A percentile compares a stretch with the other conserved stretches of the same genome.
phyloP scores from a whole-genome alignment of 371 early-diverging fungal genomes.

The Phascolomyces articulosus region DNA sequence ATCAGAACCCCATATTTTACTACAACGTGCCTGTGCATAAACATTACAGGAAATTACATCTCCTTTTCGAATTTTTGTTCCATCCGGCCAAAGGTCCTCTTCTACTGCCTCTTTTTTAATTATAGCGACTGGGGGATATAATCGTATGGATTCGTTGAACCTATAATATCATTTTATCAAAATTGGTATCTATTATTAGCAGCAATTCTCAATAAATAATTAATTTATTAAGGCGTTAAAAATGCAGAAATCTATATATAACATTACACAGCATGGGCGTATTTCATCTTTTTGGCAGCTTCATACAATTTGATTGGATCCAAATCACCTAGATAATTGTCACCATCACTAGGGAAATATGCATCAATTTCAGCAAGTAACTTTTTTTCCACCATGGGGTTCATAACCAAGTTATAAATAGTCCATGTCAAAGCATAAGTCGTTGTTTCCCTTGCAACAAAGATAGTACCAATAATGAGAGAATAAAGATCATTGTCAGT shows the following conservation, averaged over 20 bases:
- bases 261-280: constrained; percentile 58
- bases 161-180: too few species aligned
- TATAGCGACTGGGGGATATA: constrained; percentile 73
- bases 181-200: too few species aligned
- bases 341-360: constrained; percentile 15
- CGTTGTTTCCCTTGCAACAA: constrained; percentile 71
- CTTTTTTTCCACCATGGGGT: constrained; percentile 54
- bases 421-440: constrained; percentile 77
- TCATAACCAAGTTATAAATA: constrained; percentile 56
- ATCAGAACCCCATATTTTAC: constrained; percentile 63
- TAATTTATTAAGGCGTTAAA: neutral
- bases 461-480: constrained; percentile 70
- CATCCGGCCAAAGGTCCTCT: constrained; percentile 74
- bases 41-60: constrained; percentile 54
- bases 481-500: constrained; percentile 61
- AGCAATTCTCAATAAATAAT: too few species aligned
- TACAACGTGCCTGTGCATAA: constrained; percentile 54
- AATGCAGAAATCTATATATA: too few species aligned
- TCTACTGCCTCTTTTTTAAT: constrained; percentile 64
- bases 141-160: constrained; percentile 71
- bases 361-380: constrained; percentile 60
- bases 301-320: constrained; percentile 43
- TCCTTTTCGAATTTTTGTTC: constrained; percentile 59
- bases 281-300: constrained; percentile 51
- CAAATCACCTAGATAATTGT: constrained; percentile 19